Conservation (phyloP, 441 rosid species). For the Pelargonium cotyledonis region DNA sequence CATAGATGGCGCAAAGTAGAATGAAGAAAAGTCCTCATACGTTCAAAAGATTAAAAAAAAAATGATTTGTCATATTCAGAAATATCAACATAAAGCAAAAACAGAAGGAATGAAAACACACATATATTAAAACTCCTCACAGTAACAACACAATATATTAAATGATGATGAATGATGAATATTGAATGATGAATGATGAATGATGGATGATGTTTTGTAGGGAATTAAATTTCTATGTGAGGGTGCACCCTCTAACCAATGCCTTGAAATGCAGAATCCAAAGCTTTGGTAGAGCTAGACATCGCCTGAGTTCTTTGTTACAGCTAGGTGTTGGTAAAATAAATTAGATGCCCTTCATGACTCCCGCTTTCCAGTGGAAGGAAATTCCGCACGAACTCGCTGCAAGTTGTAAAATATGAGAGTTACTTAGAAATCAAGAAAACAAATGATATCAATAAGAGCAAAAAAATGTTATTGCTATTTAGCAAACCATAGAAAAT, state of each 20-base stretch:
- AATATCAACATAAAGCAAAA: no score
- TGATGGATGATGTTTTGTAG: not conserved
- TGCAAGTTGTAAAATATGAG: slow-evolving; percentile 20
- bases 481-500: slow-evolving; percentile 3
- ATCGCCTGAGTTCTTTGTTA: slow-evolving; percentile 34
- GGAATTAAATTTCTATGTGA: slow-evolving; percentile 19
- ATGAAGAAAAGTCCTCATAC: no score
- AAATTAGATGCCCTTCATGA: slow-evolving; percentile 18
- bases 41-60: no score
- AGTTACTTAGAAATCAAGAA: slow-evolving; percentile 14
- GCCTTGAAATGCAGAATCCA: slow-evolving; percentile 97
- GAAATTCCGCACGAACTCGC: slow-evolving; percentile 22
- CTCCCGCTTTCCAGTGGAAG: slow-evolving; percentile 17
- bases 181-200: no score
- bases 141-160: no score
- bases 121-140: no score
- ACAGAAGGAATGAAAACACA: no score
- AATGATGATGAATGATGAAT: no score
- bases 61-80: no score
- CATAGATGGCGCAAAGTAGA: no score
- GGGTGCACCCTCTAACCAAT: slow-evolving; percentile 94
- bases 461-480: slow-evolving; percentile 3
- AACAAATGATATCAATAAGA: slow-evolving; percentile 1
- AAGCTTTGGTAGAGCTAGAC: slow-evolving; percentile 69
- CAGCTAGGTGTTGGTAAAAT: slow-evolving; percentile 13